phyloP scores from a whole-genome alignment of 768 basidiomycete species.

The Suillus plorans region DNA sequence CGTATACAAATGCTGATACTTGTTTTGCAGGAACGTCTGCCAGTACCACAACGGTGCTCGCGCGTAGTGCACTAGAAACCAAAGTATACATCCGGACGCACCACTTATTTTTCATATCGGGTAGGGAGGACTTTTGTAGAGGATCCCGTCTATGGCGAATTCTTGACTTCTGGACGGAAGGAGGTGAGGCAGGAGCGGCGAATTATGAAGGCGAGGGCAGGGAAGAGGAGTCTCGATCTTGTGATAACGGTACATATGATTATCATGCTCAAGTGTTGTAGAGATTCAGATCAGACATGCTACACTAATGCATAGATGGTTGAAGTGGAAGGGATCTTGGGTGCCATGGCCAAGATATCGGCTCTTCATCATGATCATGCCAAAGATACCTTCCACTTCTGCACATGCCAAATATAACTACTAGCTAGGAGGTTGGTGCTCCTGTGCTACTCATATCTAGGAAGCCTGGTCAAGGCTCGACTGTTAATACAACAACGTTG shows the following conservation, averaged over 20 bases:
- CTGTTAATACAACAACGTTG: no score
- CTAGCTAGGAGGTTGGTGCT: no score
- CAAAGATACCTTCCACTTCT: no score
- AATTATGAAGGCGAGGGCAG: slow-evolving; percentile 19
- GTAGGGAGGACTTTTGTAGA: slow-evolving; percentile 67
- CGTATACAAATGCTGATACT: slow-evolving; percentile 34
- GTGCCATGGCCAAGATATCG: no score
- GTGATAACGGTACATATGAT: neutral
- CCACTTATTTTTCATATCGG: slow-evolving; percentile 74
- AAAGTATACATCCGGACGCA: slow-evolving; percentile 84
- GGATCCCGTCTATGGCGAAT: slow-evolving; percentile 42
- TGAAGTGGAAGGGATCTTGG: no score
- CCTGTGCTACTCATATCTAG: no score
- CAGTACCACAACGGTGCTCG: slow-evolving; percentile 43
- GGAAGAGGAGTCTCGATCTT: neutral
- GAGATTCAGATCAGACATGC: neutral
- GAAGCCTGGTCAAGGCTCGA: no score
- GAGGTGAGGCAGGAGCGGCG: slow-evolving; percentile 20
- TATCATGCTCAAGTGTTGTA: neutral
- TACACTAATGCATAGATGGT: neutral
- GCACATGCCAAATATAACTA: no score
- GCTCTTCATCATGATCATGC: no score
- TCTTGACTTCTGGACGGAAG: slow-evolving; percentile 25
- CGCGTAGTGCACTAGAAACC: slow-evolving; percentile 70
- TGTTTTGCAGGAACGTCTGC: slow-evolving; percentile 25